Evolutionary conservation across 257 asterid species (phyloP).

Genomic region (Salvia miltiorrhiza): DNA sequence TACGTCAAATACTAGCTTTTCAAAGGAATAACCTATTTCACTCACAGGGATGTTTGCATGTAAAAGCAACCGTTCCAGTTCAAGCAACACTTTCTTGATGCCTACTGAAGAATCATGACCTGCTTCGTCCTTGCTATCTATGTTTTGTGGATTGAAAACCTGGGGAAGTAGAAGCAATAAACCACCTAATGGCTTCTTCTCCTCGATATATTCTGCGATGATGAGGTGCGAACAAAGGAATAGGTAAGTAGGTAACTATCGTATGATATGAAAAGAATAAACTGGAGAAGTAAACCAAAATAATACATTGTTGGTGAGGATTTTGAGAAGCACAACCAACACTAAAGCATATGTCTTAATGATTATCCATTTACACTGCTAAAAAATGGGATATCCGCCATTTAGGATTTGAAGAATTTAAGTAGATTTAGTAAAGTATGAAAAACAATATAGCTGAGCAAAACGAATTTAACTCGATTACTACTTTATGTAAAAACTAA

Average conservation of each 20-base stretch:
- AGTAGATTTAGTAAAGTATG: neutral
- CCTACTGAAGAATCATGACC: slow-evolving; percentile 36
- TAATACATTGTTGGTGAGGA: neutral
- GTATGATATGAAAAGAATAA: neutral
- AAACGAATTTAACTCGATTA: slow-evolving; percentile 11
- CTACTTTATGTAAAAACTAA: neutral
- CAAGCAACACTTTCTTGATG: slow-evolving; percentile 43
- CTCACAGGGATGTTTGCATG: slow-evolving; percentile 87
- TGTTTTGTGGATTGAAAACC: slow-evolving; percentile 49
- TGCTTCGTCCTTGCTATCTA: slow-evolving; percentile 36
- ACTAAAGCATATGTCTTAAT: neutral
- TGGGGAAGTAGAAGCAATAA: slow-evolving; percentile 79
- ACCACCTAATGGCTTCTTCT: slow-evolving; percentile 81
- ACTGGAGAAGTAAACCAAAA: neutral
- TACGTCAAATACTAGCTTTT: slow-evolving; percentile 2
- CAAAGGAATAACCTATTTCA: slow-evolving; percentile 17
- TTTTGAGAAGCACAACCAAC: slow-evolving; percentile 17
- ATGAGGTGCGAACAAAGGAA: slow-evolving; percentile 16
- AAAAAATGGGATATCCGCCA: neutral
- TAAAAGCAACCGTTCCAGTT: slow-evolving; percentile 67
- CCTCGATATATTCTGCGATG: slow-evolving; percentile 72
- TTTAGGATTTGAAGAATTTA: neutral
- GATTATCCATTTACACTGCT: neutral
- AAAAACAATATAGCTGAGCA: slow-evolving; percentile 1
- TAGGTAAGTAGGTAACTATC: slow-evolving; percentile 9